Base-by-base conservation (phyloP, 805 yeast genomes). In the Teunomyces aglyptinius region DNA sequence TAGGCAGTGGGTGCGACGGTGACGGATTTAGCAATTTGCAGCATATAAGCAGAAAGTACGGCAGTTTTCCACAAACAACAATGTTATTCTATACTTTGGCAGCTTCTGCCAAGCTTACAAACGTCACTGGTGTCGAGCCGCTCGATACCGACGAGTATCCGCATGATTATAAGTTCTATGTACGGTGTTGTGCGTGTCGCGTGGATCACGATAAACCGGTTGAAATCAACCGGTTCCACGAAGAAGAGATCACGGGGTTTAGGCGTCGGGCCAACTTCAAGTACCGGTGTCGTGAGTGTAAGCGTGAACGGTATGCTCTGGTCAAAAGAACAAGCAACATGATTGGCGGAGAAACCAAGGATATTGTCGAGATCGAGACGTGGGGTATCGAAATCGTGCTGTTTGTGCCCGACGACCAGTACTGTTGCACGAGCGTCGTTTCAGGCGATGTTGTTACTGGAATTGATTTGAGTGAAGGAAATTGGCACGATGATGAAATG, bases 381-480 rank as follows among this genome's bases (percentile, higher is more conserved):
- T 18, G 24, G 18, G 49, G 49, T 2, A 32, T 47, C 8, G 49
- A 39, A 12, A 22, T 47, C 18, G 7, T 43, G 6, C 32, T 19
- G 18, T 47, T 43, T 22, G 39, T 43, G 5, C 43, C 49, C 6
- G 49, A 39, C 39, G 47, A 43, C 44, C 49, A 47, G 40, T 47
- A 29, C 38, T 35, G 27, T 26, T 43, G 43, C 32, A 27, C 19
- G 6, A 29, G 24, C 20, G 10, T 8, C 2, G 29, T 18, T 2
- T 22, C 34, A 5, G 18, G 16, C 15, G 12, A 18, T 3, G 18
- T n/a, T 5, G 29, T 47, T 10, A 24, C 29, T 7, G 49, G 20
- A 16, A 47, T 47, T n/a, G 49, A 43, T 19, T 29, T 47, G 18
- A 33, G 44, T 5, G 33, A 26, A 4, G 49, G 49, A 5, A 26